Percentiles rank a stretch among this genome's conserved stretches.
Conservation (phyloP, 805 yeast species). For the Ogataea ganodermae region DNA sequence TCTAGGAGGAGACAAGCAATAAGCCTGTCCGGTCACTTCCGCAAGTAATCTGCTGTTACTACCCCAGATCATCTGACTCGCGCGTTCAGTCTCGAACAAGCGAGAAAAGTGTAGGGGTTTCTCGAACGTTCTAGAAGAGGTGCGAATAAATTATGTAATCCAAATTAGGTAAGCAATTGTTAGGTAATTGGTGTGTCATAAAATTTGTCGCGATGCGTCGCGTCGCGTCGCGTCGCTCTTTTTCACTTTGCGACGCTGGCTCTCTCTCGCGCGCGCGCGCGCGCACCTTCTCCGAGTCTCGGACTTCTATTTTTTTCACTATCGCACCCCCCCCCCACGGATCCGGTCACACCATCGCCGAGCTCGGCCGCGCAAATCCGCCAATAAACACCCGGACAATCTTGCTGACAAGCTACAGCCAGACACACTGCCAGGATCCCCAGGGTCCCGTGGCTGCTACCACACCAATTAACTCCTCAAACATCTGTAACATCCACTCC, state of each 20-base stretch:
- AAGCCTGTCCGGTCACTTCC: neutral
- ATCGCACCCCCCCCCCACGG: too few species aligned
- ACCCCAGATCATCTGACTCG: conserved; percentile 4
- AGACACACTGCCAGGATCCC: neutral
- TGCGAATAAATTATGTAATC: too few species aligned
- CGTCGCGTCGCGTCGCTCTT: too few species aligned
- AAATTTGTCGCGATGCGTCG: too few species aligned
- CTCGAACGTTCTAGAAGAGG: neutral
- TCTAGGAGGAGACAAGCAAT: too few species aligned
- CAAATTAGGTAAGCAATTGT: neutral
- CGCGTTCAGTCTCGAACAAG: conserved; percentile 1
- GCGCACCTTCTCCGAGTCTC: conserved; percentile 4
- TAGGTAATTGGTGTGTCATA: too few species aligned
- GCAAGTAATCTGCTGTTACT: neutral
- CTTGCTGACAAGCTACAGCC: conserved; percentile 2
- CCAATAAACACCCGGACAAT: conserved; percentile 1
- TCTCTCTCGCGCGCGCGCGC: too few species aligned
- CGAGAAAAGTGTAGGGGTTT: conserved; percentile 1
- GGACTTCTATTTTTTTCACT: neutral
- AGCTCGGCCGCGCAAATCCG: conserved; percentile 3
- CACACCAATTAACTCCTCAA: too few species aligned
- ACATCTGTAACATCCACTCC: neutral
- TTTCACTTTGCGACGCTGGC: too few species aligned
- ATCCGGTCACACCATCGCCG: conserved; percentile 5
- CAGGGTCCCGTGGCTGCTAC: neutral